A percentile compares a stretch with the other conserved stretches of the same genome.
These are phyloP conservation scores for Acacia crassicarpa DNA, from an alignment of 306 rosid species.

Conservation along the genomic window DNA sequence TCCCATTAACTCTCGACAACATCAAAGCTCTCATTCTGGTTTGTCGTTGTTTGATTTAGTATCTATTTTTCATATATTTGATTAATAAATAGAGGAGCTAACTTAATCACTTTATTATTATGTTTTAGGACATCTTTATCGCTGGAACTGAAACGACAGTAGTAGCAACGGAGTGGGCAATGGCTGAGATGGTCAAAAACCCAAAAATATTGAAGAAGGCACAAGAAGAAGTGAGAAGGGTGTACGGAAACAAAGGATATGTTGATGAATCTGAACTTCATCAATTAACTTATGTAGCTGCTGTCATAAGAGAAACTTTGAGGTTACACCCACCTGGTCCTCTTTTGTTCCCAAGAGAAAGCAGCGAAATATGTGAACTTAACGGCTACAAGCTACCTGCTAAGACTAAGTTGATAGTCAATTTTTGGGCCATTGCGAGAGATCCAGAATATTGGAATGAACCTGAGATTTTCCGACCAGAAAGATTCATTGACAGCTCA, in stretches of 20 bases:
- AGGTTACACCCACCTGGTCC: neutral
- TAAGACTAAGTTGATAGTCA: neutral
- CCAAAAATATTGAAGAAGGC: too few relatives aligned
- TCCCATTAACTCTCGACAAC: neutral
- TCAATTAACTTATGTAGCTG: neutral
- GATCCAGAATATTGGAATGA: slow-evolving; percentile 16
- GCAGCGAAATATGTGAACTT: neutral
- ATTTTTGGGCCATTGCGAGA: neutral
- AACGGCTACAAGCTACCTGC: neutral
- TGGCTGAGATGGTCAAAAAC: too few relatives aligned
- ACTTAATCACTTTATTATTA: too few relatives aligned
- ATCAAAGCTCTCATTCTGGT: neutral
- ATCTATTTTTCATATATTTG: too few relatives aligned
- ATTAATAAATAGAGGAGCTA: too few relatives aligned
- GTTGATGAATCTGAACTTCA: slow-evolving; percentile 1
- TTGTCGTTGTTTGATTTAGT: neutral
- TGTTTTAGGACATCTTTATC: neutral
- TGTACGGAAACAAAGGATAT: neutral
- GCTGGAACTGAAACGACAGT: neutral
- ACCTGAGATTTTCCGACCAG: slow-evolving; percentile 7
- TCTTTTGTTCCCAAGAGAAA: neutral
- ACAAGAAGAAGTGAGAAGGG: neutral
- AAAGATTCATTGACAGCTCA: slow-evolving; percentile 9
- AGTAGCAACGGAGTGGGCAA: neutral
- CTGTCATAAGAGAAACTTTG: neutral